A percentile compares a stretch with the other conserved stretches of the same genome.
phyloP scores from a whole-genome alignment of 2,329 filamentous ascomycete genomes.

The Aspergillus novofumigatus region DNA sequence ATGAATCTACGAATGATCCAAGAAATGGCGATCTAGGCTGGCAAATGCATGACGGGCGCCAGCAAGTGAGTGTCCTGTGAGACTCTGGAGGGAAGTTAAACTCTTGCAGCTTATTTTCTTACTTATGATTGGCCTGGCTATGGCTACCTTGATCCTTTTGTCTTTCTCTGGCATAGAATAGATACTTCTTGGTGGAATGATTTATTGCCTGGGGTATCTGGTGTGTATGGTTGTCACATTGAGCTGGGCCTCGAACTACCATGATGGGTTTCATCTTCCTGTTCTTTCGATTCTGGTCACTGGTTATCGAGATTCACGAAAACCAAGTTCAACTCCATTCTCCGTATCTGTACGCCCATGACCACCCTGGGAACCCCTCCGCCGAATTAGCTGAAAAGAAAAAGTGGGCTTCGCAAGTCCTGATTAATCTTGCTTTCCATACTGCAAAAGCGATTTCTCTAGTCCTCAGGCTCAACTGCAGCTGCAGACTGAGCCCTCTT shows the following conservation, averaged over 20 bases:
- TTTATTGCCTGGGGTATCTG: background rate
- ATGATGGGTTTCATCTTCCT: background rate
- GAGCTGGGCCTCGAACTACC: background rate
- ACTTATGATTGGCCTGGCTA: background rate
- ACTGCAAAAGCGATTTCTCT: background rate
- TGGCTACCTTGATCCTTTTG: background rate
- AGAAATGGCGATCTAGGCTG: conserved; percentile 13
- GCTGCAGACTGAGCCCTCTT: conserved; percentile 12
- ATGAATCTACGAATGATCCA: conserved; percentile 20
- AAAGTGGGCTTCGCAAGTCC: background rate
- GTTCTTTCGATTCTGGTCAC: background rate
- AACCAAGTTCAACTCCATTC: background rate
- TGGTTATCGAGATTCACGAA: background rate
- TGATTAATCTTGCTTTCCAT: background rate
- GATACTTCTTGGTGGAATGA: conserved; percentile 7
- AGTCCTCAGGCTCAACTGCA: background rate
- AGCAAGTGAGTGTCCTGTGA: conserved; percentile 30
- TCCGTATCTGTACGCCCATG: background rate
- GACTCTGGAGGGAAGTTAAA: conserved; percentile 1
- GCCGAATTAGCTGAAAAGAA: background rate
- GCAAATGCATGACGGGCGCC: conserved; percentile 21
- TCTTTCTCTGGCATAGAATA: conserved; percentile 17
- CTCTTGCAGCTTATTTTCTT: conserved; percentile 7
- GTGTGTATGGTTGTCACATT: background rate
- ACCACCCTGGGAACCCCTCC: background rate